Evolutionary conservation across 257 asterid species (phyloP).

Genomic region (Nicotiana sylvestris): DNA sequence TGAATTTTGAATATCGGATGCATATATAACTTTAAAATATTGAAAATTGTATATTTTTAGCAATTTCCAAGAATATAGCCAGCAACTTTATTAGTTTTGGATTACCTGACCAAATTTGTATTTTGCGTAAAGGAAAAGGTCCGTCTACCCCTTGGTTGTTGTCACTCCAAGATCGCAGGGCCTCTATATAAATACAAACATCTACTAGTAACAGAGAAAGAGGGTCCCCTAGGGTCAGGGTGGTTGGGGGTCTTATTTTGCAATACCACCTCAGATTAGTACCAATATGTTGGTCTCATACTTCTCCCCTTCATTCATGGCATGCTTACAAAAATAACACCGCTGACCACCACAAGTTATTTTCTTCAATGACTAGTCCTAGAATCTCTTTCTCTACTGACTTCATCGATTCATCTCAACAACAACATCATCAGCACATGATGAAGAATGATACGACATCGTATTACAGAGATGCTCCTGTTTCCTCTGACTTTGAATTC

Average conservation of each 20-base stretch:
- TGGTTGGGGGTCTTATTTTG: slow-evolving; percentile 7
- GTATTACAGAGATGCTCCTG: slow-evolving; percentile 65
- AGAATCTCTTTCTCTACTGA: slow-evolving; percentile 92
- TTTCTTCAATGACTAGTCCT: slow-evolving; percentile 52
- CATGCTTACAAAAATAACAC: slow-evolving; percentile 43
- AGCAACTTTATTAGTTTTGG: too few relatives aligned
- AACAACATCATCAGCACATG: slow-evolving; percentile 17
- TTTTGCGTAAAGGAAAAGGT: neutral
- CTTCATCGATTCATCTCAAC: slow-evolving; percentile 41
- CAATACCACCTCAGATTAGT: slow-evolving; percentile 12
- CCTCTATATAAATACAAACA: slow-evolving; percentile 44
- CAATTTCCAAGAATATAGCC: too few relatives aligned
- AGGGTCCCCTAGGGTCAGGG: neutral
- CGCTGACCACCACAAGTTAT: slow-evolving; percentile 28
- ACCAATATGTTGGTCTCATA: neutral
- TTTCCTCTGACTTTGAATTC: slow-evolving; percentile 85
- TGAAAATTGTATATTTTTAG: too few relatives aligned
- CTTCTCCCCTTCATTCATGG: slow-evolving; percentile 31
- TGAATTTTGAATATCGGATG: too few relatives aligned
- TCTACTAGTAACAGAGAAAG: slow-evolving; percentile 37
- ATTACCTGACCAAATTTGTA: too few relatives aligned
- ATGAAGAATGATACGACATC: slow-evolving; percentile 3
- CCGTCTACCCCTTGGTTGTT: slow-evolving; percentile 15
- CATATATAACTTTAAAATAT: too few relatives aligned
- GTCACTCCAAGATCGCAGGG: slow-evolving; percentile 10